Conservation (phyloP, 495 filamentous ascomycete species). For the Sordaria brevicollis region DNA sequence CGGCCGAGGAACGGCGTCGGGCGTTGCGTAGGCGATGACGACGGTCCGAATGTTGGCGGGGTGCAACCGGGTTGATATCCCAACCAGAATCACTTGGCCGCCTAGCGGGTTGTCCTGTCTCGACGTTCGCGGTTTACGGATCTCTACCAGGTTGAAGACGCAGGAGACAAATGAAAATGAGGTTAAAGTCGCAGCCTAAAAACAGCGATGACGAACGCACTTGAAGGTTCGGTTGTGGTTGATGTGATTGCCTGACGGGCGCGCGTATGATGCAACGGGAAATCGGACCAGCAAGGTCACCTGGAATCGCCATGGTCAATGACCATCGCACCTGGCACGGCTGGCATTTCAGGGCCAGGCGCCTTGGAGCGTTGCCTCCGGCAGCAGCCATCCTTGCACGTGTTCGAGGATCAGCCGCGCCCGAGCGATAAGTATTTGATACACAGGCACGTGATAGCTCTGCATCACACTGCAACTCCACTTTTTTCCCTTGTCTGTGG, state of each 20-base stretch:
- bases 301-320: not conserved
- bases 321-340: not conserved
- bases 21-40: conserved; percentile 18
- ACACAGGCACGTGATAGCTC: not conserved
- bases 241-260: conserved; percentile 15
- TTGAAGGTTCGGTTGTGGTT: conserved; percentile 1
- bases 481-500: not conserved
- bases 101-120: not conserved
- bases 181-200: not conserved
- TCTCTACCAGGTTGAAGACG: not conserved
- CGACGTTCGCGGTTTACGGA: not conserved
- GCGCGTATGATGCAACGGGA: conserved; percentile 16
- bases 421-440: not conserved
- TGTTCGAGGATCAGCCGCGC: not conserved
- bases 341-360: not conserved
- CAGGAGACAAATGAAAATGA: not conserved
- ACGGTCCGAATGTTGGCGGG: conserved; percentile 19
- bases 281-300: conserved; percentile 5
- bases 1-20: not conserved
- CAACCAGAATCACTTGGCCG: not conserved
- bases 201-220: not conserved
- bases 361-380: not conserved
- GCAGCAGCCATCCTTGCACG: not conserved
- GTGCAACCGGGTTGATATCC: conserved; percentile 4
- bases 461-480: not conserved